Evolutionary conservation across 208 protist species (phyloP).

Genomic region (Lotmaria passim): DNA sequence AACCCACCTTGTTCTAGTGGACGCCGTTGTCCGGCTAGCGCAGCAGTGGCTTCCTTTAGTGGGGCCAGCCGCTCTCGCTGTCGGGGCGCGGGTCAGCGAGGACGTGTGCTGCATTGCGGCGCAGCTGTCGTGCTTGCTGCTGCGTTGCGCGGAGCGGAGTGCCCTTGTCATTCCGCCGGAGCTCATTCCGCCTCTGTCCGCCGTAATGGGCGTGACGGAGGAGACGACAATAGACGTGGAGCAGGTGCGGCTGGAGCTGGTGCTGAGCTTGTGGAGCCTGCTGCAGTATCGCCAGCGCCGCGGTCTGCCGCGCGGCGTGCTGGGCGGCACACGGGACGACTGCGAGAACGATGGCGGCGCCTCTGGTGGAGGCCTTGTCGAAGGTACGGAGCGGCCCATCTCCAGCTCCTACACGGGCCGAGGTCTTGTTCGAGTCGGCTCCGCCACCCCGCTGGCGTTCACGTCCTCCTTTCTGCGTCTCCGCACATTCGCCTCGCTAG

Average conservation of each 20-base stretch:
- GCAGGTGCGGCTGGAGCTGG: conserved; percentile 32
- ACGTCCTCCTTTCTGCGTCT: conserved; percentile 24
- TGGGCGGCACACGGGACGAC: background rate
- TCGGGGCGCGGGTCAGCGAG: conserved; percentile 22
- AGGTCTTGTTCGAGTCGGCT: conserved; percentile 9
- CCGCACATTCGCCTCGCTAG: conserved; percentile 16
- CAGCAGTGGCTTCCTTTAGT: conserved; percentile 25
- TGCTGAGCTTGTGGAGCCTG: conserved; percentile 38
- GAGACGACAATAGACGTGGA: conserved; percentile 31
- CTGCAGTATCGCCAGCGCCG: conserved; percentile 34
- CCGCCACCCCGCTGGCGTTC: conserved; percentile 3
- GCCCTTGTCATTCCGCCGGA: conserved; percentile 29
- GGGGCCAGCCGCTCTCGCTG: background rate
- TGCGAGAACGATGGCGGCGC: background rate
- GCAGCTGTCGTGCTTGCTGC: conserved; percentile 62
- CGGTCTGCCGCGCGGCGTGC: conserved; percentile 13
- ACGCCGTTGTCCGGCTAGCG: conserved; percentile 33
- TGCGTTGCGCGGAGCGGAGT: conserved; percentile 44
- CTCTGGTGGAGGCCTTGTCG: background rate
- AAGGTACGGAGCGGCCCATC: conserved; percentile 1
- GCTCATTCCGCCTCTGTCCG: conserved; percentile 28
- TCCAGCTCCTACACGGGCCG: conserved; percentile 7
- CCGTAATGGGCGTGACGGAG: conserved; percentile 31
- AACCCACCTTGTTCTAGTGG: conserved; percentile 23
- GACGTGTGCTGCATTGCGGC: conserved; percentile 38